Evolutionary conservation across 208 protist species (phyloP).

Genomic region (Leishmania tarentolae): DNA sequence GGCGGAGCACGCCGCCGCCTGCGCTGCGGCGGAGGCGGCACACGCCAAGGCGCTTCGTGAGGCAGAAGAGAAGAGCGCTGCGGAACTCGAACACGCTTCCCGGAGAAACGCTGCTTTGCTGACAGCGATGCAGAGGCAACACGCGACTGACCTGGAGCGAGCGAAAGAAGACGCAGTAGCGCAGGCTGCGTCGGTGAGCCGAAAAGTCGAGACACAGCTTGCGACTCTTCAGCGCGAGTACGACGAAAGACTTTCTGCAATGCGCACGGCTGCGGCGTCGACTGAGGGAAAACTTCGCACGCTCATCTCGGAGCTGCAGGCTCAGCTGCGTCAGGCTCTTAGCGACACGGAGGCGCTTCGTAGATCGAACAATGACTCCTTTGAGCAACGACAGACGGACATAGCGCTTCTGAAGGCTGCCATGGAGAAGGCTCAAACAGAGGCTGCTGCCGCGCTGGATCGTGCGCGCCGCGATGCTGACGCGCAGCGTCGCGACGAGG

Average conservation of each 20-base stretch:
- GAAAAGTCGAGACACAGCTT: constrained; percentile 14
- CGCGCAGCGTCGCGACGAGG: constrained; percentile 18
- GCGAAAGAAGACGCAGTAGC: constrained; percentile 3
- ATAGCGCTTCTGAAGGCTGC: constrained; percentile 23
- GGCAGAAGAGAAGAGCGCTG: constrained; percentile 11
- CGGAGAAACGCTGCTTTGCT: constrained; percentile 21
- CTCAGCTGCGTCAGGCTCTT: constrained; percentile 29
- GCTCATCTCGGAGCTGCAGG: constrained; percentile 13
- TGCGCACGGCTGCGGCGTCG: constrained; percentile 18
- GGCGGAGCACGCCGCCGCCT: constrained; percentile 18
- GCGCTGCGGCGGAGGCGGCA: constrained; percentile 11
- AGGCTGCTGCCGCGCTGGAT: constrained; percentile 24
- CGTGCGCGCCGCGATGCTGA: constrained; percentile 18
- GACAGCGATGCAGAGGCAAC: constrained; percentile 26
- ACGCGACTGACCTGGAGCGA: constrained; percentile 24
- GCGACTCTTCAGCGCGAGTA: constrained; percentile 15
- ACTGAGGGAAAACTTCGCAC: constrained; percentile 27
- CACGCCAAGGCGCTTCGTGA: constrained; percentile 21
- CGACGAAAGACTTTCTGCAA: constrained; percentile 9
- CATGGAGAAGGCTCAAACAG: constrained; percentile 17
- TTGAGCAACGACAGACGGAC: constrained; percentile 21
- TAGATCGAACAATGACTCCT: constrained; percentile 1
- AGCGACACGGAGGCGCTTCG: constrained; percentile 18
- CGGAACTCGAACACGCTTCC: constrained; percentile 11
- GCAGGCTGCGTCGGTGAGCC: neutral